Conservation (phyloP, 192 early-diverging fungal genomes). For the Coemansia sp. region DNA sequence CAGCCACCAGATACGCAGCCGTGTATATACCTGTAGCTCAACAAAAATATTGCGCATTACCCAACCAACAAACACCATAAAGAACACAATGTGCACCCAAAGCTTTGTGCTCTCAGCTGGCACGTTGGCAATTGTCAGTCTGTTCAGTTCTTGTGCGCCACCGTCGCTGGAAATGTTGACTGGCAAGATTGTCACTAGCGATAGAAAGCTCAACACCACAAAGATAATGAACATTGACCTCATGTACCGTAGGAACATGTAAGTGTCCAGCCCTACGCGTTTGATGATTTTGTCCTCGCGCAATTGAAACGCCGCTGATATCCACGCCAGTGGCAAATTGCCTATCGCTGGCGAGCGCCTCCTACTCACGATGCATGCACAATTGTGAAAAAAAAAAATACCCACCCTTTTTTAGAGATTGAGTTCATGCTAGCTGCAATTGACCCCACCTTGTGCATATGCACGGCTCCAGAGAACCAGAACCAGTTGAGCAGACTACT, state of each 20-base stretch:
- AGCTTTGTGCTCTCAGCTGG: conserved; percentile 45
- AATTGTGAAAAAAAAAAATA: background rate
- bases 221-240: conserved; percentile 71
- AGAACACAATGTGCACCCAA: conserved; percentile 75
- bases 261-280: conserved; percentile 72
- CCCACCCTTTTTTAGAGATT: background rate
- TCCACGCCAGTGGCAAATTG: conserved; percentile 59
- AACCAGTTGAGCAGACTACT: too few species aligned
- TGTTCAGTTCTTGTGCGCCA: conserved; percentile 54
- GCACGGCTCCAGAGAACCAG: background rate
- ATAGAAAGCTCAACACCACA: conserved; percentile 60
- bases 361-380: conserved; percentile 15
- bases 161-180: conserved; percentile 60
- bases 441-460: background rate
- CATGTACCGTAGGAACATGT: conserved; percentile 76
- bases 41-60: conserved; percentile 62
- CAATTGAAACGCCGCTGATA: conserved; percentile 56
- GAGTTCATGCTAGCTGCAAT: background rate
- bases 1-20: conserved; percentile 69
- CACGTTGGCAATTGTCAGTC: conserved; percentile 74
- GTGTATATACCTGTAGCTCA: conserved; percentile 63
- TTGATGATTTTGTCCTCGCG: conserved; percentile 59
- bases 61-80: conserved; percentile 48
- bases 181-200: conserved; percentile 70
- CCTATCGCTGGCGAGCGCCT: conserved; percentile 61